Conservation (phyloP, 1,284 basidiomycete species). For the Phylloporus sp. region DNA sequence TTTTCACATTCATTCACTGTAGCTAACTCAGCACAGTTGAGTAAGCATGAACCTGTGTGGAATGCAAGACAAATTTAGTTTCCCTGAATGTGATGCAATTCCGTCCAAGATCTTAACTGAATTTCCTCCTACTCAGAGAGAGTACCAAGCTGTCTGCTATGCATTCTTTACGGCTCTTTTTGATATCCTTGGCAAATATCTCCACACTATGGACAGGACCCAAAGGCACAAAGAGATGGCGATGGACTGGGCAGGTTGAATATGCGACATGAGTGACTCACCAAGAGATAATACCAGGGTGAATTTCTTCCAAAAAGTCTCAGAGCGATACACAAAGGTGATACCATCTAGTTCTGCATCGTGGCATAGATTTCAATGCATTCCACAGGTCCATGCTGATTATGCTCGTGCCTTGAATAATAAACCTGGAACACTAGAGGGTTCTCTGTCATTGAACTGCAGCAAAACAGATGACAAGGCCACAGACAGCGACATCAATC, state of each 20-base stretch:
- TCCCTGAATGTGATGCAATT: conserved; percentile 15
- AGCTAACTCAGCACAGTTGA: too few relatives aligned
- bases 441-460: too few relatives aligned
- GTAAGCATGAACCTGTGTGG: conserved; percentile 21
- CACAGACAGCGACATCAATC: too few relatives aligned
- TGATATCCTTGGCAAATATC: background rate
- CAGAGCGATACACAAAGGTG: conserved; percentile 1
- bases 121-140: background rate
- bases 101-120: conserved; percentile 13
- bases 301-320: background rate
- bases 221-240: background rate
- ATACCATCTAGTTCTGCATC: background rate
- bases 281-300: background rate
- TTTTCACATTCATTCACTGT: too few relatives aligned
- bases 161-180: too few relatives aligned
- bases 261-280: conserved; percentile 4
- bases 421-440: too few relatives aligned
- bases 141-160: too few relatives aligned
- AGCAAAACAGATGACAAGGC: too few relatives aligned
- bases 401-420: too few relatives aligned
- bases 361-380: background rate
- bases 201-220: background rate
- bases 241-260: background rate
- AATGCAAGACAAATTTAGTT: background rate
- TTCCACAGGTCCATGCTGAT: background rate